Evolutionary conservation across 2,329 filamentous ascomycete species (phyloP), one percentile per base, ranked within the genome.

Genomic region (Epichloe sp.): DNA sequence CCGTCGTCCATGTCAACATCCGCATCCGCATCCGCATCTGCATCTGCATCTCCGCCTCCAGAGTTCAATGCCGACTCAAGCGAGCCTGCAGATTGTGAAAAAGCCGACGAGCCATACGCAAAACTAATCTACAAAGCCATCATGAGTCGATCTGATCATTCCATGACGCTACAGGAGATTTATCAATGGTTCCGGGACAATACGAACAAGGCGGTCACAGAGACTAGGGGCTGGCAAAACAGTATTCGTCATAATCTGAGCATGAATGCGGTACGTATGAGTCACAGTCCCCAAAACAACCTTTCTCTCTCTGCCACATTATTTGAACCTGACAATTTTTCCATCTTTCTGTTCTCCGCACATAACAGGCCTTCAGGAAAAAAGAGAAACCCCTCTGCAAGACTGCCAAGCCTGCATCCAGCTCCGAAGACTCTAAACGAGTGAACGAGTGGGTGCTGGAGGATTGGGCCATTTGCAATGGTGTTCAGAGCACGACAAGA

Each of bases 201-300:
- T 61, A 95, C 89, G 2, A 77, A 79, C 57, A 95, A 93, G 66
- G 79, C 88, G 3, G 75, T 78, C 51, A 93, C 89, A 62, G 80
- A 79, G 4, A 80, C 74, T 49, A 85, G 82, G 59, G 91, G 90
- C 10, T 97, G 91, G 91, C 86, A 91, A 68, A 97, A 96, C 67
- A 95, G 88, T 64, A 94, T 97, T 57, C 80, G 91, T 2, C 91
- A 97, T 66, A 97, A 97, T 59, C 72, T 97, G 7, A 95, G 88
- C 46, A 96, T 97, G 90, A 97, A 97, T 60, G 77, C 78, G 54
- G 91, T 96, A 79, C 69, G 70, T 62, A 36, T 43, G 23, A 21
- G 10, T 10, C 31, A n/a, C 15, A 10, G 15, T 19, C n/a, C n/a
- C 17, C 19, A 17, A 15, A 17, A 12, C 15, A 23, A n/a, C 4